Evolutionary conservation across 192 early-diverging fungal species (phyloP), one percentile per base, ranked within the genome.

Genomic region (Entrophospora sp.): DNA sequence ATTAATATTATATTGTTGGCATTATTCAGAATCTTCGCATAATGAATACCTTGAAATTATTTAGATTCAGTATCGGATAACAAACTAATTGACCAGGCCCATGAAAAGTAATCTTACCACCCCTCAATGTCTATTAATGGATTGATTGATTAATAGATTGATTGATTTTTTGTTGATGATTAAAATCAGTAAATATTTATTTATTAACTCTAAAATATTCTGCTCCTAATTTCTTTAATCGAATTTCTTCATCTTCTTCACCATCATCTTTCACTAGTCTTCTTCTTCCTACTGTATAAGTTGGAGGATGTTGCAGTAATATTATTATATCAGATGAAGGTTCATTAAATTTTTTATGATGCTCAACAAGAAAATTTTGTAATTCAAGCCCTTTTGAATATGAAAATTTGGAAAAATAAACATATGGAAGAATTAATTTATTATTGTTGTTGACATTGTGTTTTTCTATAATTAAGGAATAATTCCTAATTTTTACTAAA

Each of bases 51-150:
- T 82, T 58, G 56, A 86, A 83, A 57, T 87, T 81, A 30, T 80
- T 75, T 32, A 98, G 74, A 72, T 93, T 78, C 16, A 97, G 28
- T 51, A 91, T 93, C 3, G 96, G 96, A 69, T 99, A 99, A 13
- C 85, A 91, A 18, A 99, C 91, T 35, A 99, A 80, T 78, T 99
- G 96, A 0, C 95, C 95, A 5, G 95, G 96, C 0, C 96, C 96
- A 74, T 99, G 96, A 70, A 91, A 99, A 1, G 96, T 99, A 5
- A 90, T 85, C 73, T 99, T 88, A 13, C 96, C 96, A 24, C 96
- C 96, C 14, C 95, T 76, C 60, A 82, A 75, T 0, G 91, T 92
- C 77, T 91, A 74, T 6, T 76, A 28, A 61, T 36, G 5, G 52
- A 31, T 27, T 22, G 46, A 27, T 57, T 48, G 13, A 62, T 51